Conservation (phyloP, 2,329 filamentous ascomycete species). For the Arthroderma sp. region DNA sequence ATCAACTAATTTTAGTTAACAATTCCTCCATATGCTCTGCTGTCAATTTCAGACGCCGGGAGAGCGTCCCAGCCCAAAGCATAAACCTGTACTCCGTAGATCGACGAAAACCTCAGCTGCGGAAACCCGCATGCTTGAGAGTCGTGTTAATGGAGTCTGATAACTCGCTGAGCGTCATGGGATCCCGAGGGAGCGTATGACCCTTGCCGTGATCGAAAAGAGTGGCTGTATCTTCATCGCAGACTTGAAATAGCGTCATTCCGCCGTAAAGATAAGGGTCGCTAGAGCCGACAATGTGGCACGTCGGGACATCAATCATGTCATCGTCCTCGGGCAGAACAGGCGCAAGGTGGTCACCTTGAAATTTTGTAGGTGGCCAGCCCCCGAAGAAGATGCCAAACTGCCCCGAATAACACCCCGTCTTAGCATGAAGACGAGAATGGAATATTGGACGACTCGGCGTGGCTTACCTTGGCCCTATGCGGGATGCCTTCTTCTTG, state of each 20-base stretch:
- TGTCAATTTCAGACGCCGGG: no score
- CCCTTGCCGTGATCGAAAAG: constrained; percentile 37
- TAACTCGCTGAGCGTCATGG: constrained; percentile 26
- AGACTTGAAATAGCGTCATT: constrained; percentile 34
- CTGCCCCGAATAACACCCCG: background rate
- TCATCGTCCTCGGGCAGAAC: constrained; percentile 16
- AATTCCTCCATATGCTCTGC: no score
- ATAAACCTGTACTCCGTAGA: no score
- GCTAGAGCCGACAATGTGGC: constrained; percentile 25
- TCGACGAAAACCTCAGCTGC: no score
- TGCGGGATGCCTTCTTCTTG: background rate
- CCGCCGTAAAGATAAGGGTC: constrained; percentile 32
- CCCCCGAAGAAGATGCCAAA: constrained; percentile 6
- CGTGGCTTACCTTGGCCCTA: background rate
- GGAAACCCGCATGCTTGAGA: no score
- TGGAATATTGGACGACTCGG: background rate
- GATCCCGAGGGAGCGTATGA: constrained; percentile 30
- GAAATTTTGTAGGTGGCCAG: constrained; percentile 1
- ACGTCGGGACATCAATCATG: constrained; percentile 18
- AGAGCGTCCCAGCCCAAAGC: no score
- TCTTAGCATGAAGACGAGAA: no score
- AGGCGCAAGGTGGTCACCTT: constrained; percentile 10
- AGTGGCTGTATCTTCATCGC: constrained; percentile 31
- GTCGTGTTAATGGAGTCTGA: no score
- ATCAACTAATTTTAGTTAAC: no score